A percentile compares a stretch with the other conserved stretches of the same genome.
Evolutionary conservation across 192 early-diverging fungal genomes (phyloP).

Genomic region (Linderina pennispora): DNA sequence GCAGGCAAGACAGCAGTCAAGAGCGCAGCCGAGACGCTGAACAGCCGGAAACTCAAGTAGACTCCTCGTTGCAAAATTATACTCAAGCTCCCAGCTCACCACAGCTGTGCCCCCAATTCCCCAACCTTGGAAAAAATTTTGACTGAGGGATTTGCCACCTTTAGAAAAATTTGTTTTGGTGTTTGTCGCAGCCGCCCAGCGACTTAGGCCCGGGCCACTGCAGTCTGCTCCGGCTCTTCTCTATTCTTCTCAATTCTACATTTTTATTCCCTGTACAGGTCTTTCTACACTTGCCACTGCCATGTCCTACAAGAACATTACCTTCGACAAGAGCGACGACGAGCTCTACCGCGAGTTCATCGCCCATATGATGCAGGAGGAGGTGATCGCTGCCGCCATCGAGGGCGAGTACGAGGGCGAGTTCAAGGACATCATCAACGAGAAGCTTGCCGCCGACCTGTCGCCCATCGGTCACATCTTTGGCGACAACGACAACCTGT

Average conservation of each 20-base stretch:
- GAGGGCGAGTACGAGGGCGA: constrained; percentile 43
- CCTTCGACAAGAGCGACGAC: constrained; percentile 44
- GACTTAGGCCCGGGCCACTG: no score
- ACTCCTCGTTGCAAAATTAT: no score
- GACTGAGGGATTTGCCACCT: no score
- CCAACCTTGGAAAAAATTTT: no score
- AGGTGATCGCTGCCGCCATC: constrained; percentile 36
- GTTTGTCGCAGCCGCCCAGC: no score
- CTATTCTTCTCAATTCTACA: no score
- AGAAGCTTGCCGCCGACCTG: constrained; percentile 42
- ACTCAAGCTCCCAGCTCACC: no score
- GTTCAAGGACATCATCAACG: constrained; percentile 34
- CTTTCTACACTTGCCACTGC: no score
- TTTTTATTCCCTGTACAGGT: no score
- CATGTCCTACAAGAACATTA: constrained; percentile 38
- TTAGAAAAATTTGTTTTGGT: no score
- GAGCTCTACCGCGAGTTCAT: constrained; percentile 46
- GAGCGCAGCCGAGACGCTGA: constrained; percentile 24
- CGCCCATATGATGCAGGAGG: constrained; percentile 28
- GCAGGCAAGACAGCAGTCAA: constrained; percentile 27
- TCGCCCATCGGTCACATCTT: constrained; percentile 27
- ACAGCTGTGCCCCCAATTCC: no score
- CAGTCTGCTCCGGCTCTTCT: no score
- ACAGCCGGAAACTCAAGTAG: constrained; percentile 42
- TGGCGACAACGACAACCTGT: constrained; percentile 33